Base-by-base conservation (phyloP, 129 eudicot genomes). In the Lactuca sativa region DNA sequence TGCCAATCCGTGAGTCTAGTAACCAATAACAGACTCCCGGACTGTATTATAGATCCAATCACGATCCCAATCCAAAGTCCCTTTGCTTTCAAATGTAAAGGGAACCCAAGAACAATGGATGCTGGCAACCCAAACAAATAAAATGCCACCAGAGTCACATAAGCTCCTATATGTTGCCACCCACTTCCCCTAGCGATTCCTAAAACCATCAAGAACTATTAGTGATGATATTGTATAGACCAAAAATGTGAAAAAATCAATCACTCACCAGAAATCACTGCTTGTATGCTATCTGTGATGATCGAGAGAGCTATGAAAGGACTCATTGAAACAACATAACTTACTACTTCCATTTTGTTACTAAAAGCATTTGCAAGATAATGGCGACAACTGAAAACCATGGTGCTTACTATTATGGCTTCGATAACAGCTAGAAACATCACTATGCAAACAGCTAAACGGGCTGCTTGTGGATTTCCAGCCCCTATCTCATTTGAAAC, bases 121-220 rank as follows among this genome's bases (percentile, higher is more conserved):
- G 78, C 21, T 7, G 96, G 93, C 9, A 89, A 66, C 70, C 90
- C 96, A 40, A 86, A 84, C 64, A 89, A 16, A 75, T 86, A 89
- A 73, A 69, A 89, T 37, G 93, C 83, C 16, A 81, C 93, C 48
- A 86, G 78, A 62, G 84, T 86, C 32, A 89, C 78, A 57, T 86
- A 89, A 14, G 96, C 96, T 30, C 93, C 96, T 1, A 84, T 73
- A 73, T 82, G 86, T 67, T 89, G 96, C 92, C 96, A 89, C 47
- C 96, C 93, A 15, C 93, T 73, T 53, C 96, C 93, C 85, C 90
- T 84, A 0, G 84, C 90, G 44, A 89, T 82, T 58, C 96, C 96
- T 89, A 80, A 11, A 14, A 18, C 16, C 41, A 14, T 73, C 18
- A 8, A 9, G 3, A 13, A 10, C 3, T 9, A 25, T 64, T 62